A percentile compares a stretch with the other conserved stretches of the same genome.
These are phyloP conservation scores for Xylaria sp. DNA, from an alignment of 2,329 filamentous ascomycete genomes.

Conservation along the genomic window DNA sequence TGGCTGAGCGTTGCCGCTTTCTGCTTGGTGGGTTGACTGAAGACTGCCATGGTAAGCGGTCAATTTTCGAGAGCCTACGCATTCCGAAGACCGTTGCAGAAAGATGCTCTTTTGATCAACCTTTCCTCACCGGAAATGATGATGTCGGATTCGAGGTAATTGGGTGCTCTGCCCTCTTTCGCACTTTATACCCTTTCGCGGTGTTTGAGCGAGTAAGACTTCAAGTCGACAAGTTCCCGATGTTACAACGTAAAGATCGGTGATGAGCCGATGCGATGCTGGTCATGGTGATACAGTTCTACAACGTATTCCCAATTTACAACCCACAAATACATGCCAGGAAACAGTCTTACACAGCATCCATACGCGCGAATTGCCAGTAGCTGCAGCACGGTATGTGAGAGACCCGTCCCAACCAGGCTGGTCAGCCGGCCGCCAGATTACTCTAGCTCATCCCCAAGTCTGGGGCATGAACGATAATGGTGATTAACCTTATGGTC, in stretches of 20 bases:
- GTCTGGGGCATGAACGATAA: background rate
- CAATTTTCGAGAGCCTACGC: constrained; percentile 62
- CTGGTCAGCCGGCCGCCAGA: background rate
- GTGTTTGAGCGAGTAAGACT: background rate
- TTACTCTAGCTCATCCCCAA: background rate
- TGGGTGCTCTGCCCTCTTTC: background rate
- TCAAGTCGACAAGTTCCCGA: background rate
- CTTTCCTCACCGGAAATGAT: constrained; percentile 1
- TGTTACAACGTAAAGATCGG: constrained; percentile 7
- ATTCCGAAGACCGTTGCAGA: background rate
- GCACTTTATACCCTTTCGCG: background rate
- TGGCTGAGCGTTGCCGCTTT: constrained; percentile 13
- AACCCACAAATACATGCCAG: background rate
- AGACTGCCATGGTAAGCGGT: constrained; percentile 67
- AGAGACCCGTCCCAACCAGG: background rate
- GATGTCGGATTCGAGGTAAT: background rate
- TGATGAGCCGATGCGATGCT: constrained; percentile 1
- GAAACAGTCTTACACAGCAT: background rate
- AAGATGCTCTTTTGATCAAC: background rate
- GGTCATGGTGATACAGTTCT: background rate
- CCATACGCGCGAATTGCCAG: background rate
- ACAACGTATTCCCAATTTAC: background rate
- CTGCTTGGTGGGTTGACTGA: constrained; percentile 60
- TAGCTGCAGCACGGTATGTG: background rate
- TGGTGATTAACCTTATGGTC: background rate